Evolutionary conservation across 768 basidiomycete genomes (phyloP).

Genomic region (Psilocybe cubensis): DNA sequence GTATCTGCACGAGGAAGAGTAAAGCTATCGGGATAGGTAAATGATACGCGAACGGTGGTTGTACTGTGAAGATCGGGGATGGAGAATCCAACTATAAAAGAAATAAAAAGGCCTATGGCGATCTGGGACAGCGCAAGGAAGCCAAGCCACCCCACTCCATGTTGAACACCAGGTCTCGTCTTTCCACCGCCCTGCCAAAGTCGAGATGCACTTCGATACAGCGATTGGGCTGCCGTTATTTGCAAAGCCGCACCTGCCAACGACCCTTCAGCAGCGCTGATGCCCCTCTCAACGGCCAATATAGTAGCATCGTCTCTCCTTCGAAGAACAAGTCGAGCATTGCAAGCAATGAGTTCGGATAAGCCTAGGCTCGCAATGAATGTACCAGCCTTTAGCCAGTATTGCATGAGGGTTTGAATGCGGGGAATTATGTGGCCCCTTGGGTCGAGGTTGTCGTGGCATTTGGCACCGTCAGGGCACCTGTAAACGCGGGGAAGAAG

Average conservation of each 20-base stretch:
- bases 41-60: neutral
- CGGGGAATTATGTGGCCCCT: neutral
- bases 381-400: neutral
- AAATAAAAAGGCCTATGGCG: neutral
- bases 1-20: neutral
- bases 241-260: neutral
- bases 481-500: conserved; percentile 1
- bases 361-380: neutral
- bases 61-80: neutral
- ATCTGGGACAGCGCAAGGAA: neutral
- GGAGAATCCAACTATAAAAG: neutral
- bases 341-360: neutral
- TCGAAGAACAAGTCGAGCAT: neutral
- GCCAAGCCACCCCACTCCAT: neutral
- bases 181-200: no score
- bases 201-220: neutral
- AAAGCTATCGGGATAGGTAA: neutral
- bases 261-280: neutral
- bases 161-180: neutral
- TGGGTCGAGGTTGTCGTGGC: neutral
- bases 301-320: neutral
- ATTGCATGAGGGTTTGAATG: conserved; percentile 1
- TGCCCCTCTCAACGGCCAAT: neutral
- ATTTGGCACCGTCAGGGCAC: neutral
- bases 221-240: neutral